phyloP scores from a whole-genome alignment of 345 rosid species.

The Draba incana region DNA sequence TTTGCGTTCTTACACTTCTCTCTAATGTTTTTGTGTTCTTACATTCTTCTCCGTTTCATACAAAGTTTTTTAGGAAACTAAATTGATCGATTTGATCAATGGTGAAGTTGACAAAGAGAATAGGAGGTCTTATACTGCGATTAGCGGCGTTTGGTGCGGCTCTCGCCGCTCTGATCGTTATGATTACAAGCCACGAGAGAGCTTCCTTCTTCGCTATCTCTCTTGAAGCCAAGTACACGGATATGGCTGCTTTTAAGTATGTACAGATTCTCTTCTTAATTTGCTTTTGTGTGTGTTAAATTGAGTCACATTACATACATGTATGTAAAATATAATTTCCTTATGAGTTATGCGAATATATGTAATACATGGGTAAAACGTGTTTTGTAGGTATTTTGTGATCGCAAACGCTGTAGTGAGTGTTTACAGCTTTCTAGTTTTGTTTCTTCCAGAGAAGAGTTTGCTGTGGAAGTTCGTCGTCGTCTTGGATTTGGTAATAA shows the following conservation, averaged over 20 bases:
- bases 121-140: constrained; percentile 54
- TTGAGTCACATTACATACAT: not conserved
- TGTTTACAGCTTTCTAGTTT: constrained; percentile 61
- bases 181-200: constrained; percentile 71
- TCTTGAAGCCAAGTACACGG: constrained; percentile 65
- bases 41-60: constrained; percentile 4
- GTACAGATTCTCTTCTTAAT: not conserved
- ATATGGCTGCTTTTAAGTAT: constrained; percentile 75
- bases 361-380: not conserved
- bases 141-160: constrained; percentile 63
- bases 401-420: constrained; percentile 62
- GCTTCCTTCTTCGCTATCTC: constrained; percentile 48
- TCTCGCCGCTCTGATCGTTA: constrained; percentile 62
- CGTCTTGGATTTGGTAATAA: constrained; percentile 63
- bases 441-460: constrained; percentile 64
- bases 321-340: not conserved
- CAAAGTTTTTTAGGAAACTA: not conserved
- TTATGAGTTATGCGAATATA: not conserved
- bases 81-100: constrained; percentile 34
- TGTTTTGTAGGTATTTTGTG: constrained; percentile 67
- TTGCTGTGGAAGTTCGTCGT: constrained; percentile 65
- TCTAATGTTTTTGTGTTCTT: constrained; percentile 14
- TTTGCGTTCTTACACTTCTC: constrained; percentile 6
- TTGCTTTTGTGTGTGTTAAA: not conserved
- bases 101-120: constrained; percentile 52